These are phyloP conservation scores for Sphaerobolus stellatus DNA, from an alignment of 1,284 basidiomycete species.

Conservation along the genomic window DNA sequence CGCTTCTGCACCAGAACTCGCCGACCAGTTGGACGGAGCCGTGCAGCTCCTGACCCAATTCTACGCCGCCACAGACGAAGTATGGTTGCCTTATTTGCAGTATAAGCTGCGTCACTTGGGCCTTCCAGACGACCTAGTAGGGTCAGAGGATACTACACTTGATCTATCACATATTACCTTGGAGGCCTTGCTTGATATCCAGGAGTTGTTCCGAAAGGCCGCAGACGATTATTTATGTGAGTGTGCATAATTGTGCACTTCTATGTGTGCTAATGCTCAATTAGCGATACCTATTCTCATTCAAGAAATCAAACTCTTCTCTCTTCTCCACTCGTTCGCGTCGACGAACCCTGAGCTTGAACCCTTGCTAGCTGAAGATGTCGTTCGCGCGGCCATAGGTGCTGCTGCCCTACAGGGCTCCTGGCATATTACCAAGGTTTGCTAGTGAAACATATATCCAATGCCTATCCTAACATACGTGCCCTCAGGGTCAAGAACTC, in stretches of 20 bases:
- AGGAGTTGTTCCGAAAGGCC: slow-evolving; percentile 66
- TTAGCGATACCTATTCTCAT: slow-evolving; percentile 71
- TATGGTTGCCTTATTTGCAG: slow-evolving; percentile 64
- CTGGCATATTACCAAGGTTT: slow-evolving; percentile 61
- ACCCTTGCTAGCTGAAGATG: slow-evolving; percentile 50
- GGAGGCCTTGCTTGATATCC: slow-evolving; percentile 54
- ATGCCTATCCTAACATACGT: slow-evolving; percentile 12
- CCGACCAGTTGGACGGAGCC: slow-evolving; percentile 56
- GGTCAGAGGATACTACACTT: slow-evolving; percentile 24
- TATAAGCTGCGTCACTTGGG: slow-evolving; percentile 35
- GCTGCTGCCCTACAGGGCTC: slow-evolving; percentile 58
- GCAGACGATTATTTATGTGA: slow-evolving; percentile 81
- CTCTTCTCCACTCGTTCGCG: slow-evolving; percentile 48
- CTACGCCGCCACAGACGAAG: slow-evolving; percentile 62
- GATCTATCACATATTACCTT: slow-evolving; percentile 42
- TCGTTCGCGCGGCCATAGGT: slow-evolving; percentile 53
- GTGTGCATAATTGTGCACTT: slow-evolving; percentile 27
- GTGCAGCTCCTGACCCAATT: slow-evolving; percentile 64
- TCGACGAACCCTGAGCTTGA: slow-evolving; percentile 39
- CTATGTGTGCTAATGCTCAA: slow-evolving; percentile 17
- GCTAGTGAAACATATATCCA: slow-evolving; percentile 12
- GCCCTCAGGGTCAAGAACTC: slow-evolving; percentile 59
- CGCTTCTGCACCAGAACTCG: slow-evolving; percentile 54
- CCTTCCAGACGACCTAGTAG: slow-evolving; percentile 22
- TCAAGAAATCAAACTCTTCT: slow-evolving; percentile 68